Conservation (phyloP, 2,329 filamentous ascomycete species). For the Colletotrichum sansevieriae region DNA sequence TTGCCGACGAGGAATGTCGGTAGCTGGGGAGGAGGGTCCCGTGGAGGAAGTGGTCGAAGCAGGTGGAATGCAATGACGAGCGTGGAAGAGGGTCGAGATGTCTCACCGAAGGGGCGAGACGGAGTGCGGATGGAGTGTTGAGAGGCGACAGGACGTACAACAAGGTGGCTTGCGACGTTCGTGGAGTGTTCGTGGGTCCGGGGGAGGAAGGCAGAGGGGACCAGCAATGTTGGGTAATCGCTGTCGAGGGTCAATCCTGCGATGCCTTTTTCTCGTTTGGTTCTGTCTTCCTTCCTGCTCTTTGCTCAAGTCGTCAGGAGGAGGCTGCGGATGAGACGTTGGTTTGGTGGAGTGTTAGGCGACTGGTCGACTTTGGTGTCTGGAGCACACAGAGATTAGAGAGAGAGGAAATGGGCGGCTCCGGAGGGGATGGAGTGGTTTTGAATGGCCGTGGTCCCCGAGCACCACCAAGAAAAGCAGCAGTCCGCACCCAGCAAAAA, state of each 20-base stretch:
- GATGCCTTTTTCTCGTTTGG: slow-evolving; percentile 20
- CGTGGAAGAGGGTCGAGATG: slow-evolving; percentile 19
- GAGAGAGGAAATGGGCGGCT: slow-evolving; percentile 32
- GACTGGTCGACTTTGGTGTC: slow-evolving; percentile 37
- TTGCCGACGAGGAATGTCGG: slow-evolving; percentile 38
- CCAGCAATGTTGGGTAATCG: slow-evolving; percentile 27
- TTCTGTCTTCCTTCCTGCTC: slow-evolving; percentile 14
- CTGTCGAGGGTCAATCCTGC: slow-evolving; percentile 35
- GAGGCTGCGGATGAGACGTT: neutral
- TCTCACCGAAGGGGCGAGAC: slow-evolving; percentile 28
- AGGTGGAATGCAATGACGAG: slow-evolving; percentile 40
- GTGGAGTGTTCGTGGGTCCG: slow-evolving; percentile 31
- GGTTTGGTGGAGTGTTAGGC: slow-evolving; percentile 16
- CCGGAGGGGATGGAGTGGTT: slow-evolving; percentile 42
- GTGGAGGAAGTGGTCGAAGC: slow-evolving; percentile 39
- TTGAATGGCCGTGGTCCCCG: slow-evolving; percentile 37
- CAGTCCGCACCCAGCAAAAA: slow-evolving; percentile 31
- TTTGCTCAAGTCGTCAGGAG: slow-evolving; percentile 23
- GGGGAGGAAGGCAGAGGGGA: slow-evolving; percentile 23
- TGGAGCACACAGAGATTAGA: slow-evolving; percentile 40
- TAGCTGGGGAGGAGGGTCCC: slow-evolving; percentile 40
- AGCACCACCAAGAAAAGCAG: neutral
- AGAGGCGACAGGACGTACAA: neutral
- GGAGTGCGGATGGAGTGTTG: slow-evolving; percentile 7
- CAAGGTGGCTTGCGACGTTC: slow-evolving; percentile 33